These are phyloP conservation scores for Taphrina pruni DNA, from an alignment of 1,139 yeast species.

Conservation along the genomic window DNA sequence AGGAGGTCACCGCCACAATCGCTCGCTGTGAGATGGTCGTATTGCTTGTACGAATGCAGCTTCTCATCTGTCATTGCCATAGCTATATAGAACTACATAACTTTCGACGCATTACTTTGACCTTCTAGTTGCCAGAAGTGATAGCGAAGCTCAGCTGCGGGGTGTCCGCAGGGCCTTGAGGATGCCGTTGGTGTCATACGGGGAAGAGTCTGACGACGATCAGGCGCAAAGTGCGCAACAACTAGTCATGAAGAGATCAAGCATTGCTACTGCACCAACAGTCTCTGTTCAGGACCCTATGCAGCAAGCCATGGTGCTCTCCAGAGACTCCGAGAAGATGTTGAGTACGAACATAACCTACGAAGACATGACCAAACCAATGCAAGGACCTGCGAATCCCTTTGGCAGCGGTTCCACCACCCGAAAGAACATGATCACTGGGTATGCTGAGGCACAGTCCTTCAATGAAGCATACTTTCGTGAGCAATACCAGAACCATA, in stretches of 20 bases:
- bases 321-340: constrained; percentile 24
- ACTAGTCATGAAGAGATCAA: neutral
- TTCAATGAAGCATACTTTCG: constrained; percentile 57
- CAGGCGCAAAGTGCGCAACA: neutral
- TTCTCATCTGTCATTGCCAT: no score
- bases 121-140: no score
- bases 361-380: constrained; percentile 45
- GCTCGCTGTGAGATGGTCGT: no score
- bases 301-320: constrained; percentile 4
- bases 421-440: constrained; percentile 51
- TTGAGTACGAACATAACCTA: constrained; percentile 30
- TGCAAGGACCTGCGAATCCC: constrained; percentile 48
- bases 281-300: constrained; percentile 31
- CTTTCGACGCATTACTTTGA: neutral
- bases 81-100: no score
- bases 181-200: constrained; percentile 20
- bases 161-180: no score
- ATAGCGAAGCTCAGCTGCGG: no score
- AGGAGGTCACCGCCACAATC: no score
- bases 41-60: no score
- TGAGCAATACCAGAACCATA: constrained; percentile 52
- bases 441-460: constrained; percentile 52
- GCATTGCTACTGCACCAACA: constrained; percentile 19
- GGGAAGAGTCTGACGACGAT: constrained; percentile 20
- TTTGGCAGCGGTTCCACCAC: constrained; percentile 33